Evolutionary conservation across 179 eudicot species (phyloP), one percentile per base, ranked within the genome.

Genomic region (Carnegiea gigantea): DNA sequence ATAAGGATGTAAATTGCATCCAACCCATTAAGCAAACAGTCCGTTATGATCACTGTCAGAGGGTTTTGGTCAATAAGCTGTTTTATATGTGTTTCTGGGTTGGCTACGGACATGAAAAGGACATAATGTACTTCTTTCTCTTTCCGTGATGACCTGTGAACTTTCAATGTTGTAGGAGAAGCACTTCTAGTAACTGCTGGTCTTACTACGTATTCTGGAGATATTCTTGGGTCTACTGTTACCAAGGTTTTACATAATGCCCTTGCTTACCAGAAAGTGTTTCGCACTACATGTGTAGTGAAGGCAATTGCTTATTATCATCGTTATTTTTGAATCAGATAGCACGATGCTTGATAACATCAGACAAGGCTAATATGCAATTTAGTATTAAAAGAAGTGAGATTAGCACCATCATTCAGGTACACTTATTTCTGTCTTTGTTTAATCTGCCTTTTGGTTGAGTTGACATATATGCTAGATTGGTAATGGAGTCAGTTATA

Each of bases 351-450:
- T 71, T 84, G 72, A 73, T 86, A 49, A 54, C 89, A 71, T 76
- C 87, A 76, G 87, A 83, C 57, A 76, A 70, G 77, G 51, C 80
- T 28, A 59, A 76, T 85, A 59, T 81, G 77, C 80, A 64, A 53
- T 80, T 85, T 76, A 89, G 88, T 28, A 71, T 86, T 43, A 87
- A 88, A 80, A 89, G 96, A 89, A 91, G 90, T 87, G 97, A 94
- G 88, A 92, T 92, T 82, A 92, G 97, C 87, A 88, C 88, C 83
- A 90, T 94, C 44, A 85, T 91, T 84, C 98, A 95, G 99, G 99
- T 94, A 84, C 20, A 18, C 70, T 77, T 3, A 62, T 26, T 68
- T 53, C 59, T 82, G 43, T 68, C 38, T 49, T 54, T 26, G 11
- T 24, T 30, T 48, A 40, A 28, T 46, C 21, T 40, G 0, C 21